Evolutionary conservation across 306 rosid genomes (phyloP), one percentile per base, ranked within the genome.

Genomic region (Malus orientalis): DNA sequence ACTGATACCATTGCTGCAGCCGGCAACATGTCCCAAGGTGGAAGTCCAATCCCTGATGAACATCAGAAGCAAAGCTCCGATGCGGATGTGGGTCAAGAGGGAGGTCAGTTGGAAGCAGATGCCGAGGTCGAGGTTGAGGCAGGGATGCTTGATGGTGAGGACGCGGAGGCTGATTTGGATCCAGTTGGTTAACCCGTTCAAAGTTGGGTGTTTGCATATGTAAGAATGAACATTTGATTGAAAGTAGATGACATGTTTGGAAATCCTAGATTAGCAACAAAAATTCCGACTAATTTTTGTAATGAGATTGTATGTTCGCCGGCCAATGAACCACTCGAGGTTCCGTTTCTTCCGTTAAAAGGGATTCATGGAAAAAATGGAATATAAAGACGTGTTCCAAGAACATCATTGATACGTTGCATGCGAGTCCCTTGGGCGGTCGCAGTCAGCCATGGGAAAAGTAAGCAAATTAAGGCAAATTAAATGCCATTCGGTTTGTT

Each of bases 91-190:
- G 95, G 87, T 71, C 98, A 77, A 78, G 98, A 94, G 84, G 86
- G 93, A 11, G 93, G 97, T 19, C 98, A 91, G 75, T 80, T 90
- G 86, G 98, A 91, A 75, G 85, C 88, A 13, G 98, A 92, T 73
- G 88, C 89, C 5, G 97, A 92, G 82, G 96, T 80, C 9, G 98
- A 92, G 20, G 97, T 80, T 13, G 98, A 90, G 80, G 80, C 91
- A 0, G 98, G 91, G 61, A 89, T 90, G 76, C 90, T 92, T 45
- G 98, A 95, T 25, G 98, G 93, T 67, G 96, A 89, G 2, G 96
- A 94, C 51, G 85, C 87, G 18, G 96, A 93, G 78, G 90, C 74
- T 82, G 96, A 91, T 84, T 86, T 86, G 82, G 92, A 92, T 62
- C 74, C 89, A 40, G 87, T 76, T 75, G 85, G 86, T 77, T 93